Percentiles rank a stretch among this genome's conserved stretches.
These are phyloP conservation scores for Clonostachys sp. DNA, from an alignment of 2,329 filamentous ascomycete species.

Conservation along the genomic window DNA sequence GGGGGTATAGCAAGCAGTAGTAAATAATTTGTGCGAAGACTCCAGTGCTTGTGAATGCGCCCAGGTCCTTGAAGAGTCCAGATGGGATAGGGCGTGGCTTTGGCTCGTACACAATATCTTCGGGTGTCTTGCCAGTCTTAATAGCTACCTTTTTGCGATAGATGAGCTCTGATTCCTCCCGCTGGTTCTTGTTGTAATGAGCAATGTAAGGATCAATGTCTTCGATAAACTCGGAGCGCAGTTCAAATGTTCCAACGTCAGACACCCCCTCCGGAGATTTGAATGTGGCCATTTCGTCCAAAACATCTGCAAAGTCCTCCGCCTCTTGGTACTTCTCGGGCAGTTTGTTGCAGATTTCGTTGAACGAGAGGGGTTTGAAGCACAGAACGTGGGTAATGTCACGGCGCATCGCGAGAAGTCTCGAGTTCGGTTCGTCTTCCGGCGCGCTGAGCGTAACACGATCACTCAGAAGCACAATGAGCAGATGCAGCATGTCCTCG, in stretches of 20 bases:
- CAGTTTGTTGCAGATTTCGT: slow-evolving; percentile 80
- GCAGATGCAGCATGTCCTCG: slow-evolving; percentile 91
- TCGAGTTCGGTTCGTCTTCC: slow-evolving; percentile 60
- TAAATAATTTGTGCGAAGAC: slow-evolving; percentile 89
- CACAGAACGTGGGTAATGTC: slow-evolving; percentile 93
- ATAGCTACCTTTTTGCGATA: slow-evolving; percentile 86
- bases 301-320: slow-evolving; percentile 78
- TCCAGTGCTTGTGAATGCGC: slow-evolving; percentile 76
- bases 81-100: slow-evolving; percentile 70
- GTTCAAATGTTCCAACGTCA: slow-evolving; percentile 89
- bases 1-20: slow-evolving; percentile 78
- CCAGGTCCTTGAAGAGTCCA: slow-evolving; percentile 72
- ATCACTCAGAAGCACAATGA: slow-evolving; percentile 88
- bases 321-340: slow-evolving; percentile 87
- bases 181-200: slow-evolving; percentile 94
- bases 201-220: slow-evolving; percentile 93
- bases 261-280: slow-evolving; percentile 86
- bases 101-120: slow-evolving; percentile 90
- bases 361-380: slow-evolving; percentile 94
- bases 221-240: slow-evolving; percentile 81
- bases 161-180: slow-evolving; percentile 88
- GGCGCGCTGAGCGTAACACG: slow-evolving; percentile 71
- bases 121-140: slow-evolving; percentile 73
- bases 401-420: slow-evolving; percentile 70
- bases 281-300: slow-evolving; percentile 85